A percentile compares a stretch with the other conserved stretches of the same genome.
These are phyloP conservation scores for Ganoderma sp. DNA, from an alignment of 1,284 basidiomycete species.

Conservation along the genomic window DNA sequence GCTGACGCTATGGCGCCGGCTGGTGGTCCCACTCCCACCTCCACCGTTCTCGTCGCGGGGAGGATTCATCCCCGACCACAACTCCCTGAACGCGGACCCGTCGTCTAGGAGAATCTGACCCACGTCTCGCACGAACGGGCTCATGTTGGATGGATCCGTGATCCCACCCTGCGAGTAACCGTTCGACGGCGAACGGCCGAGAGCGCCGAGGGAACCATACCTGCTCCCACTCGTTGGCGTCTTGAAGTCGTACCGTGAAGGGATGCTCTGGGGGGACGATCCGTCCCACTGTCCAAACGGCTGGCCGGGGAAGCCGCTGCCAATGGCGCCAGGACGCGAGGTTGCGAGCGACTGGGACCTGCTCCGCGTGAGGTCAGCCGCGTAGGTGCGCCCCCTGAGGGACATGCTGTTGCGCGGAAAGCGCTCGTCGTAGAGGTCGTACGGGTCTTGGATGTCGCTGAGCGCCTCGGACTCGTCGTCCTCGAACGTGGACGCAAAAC, in stretches of 20 bases:
- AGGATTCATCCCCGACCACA: constrained; percentile 70
- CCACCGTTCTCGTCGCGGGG: constrained; percentile 64
- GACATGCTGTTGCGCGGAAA: constrained; percentile 47
- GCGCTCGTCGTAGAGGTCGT: constrained; percentile 55
- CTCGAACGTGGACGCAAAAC: constrained; percentile 71
- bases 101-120: constrained; percentile 77
- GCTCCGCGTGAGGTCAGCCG: constrained; percentile 67
- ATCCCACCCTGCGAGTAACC: constrained; percentile 55
- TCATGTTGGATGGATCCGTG: constrained; percentile 76
- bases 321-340: constrained; percentile 56
- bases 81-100: constrained; percentile 66
- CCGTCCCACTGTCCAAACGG: constrained; percentile 59
- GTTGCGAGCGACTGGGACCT: constrained; percentile 77
- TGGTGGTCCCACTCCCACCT: constrained; percentile 79
- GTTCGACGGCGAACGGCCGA: constrained; percentile 61
- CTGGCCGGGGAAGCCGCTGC: constrained; percentile 47
- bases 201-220: constrained; percentile 65
- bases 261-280: constrained; percentile 58
- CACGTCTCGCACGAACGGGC: constrained; percentile 80
- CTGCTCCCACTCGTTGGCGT: constrained; percentile 61
- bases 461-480: constrained; percentile 72
- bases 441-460: constrained; percentile 48
- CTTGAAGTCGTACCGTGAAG: constrained; percentile 64
- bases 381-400: constrained; percentile 59
- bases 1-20: constrained; percentile 84